Base-by-base conservation (phyloP, 495 filamentous ascomycete genomes). In the Lasiosphaeria miniovina region DNA sequence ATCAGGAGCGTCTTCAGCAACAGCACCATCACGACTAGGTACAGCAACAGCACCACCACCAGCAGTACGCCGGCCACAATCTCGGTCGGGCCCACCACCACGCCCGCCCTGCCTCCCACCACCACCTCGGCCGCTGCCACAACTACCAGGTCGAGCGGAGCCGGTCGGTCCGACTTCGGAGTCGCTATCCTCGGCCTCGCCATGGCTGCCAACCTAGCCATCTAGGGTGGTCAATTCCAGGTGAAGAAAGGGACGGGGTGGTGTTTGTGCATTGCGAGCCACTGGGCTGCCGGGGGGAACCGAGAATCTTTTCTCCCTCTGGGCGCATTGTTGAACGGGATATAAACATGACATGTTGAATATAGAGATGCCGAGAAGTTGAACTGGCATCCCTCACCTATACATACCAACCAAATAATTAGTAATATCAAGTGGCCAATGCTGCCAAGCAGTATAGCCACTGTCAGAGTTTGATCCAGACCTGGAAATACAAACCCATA, bases 41-140 rank as follows among this genome's bases (percentile, higher is more conserved):
- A 48, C 31, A 45, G 12, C 48, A 55, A 35, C 72, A 76, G 55
- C 73, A 80, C 59, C 84, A 83, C 58, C 70, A 72, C 77, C n/a
- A 41, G 36, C 15, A 17, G 15, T n/a, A 49, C 51, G 15, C 10
- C 55, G 10, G 4, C 7, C 12, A n/a, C 40, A 15, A 6, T 33
- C 7, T 46, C 38, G 17, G 51, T 43, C 49, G 24, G 14, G 4
- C 7, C 34, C 33, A 36, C 55, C 31, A 35, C 45, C 31, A 54
- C 49, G 40, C 32, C 55, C 6, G 36, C 34, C 11, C 32, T 36
- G 32, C 14, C 55, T 3, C 14, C 31, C n/a, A 50, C 52, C 34
- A 49, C 59, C 45, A 50, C 59, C 12, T 10, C 15, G 14, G 24
- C 53, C 36, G 36, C 53, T 55, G 5, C 48, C 7, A n/a, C 48